Percentiles rank a stretch among this genome's conserved stretches.
These are phyloP conservation scores for Arthrobotrys iridis DNA, from an alignment of 2,329 filamentous ascomycete genomes.

Conservation along the genomic window DNA sequence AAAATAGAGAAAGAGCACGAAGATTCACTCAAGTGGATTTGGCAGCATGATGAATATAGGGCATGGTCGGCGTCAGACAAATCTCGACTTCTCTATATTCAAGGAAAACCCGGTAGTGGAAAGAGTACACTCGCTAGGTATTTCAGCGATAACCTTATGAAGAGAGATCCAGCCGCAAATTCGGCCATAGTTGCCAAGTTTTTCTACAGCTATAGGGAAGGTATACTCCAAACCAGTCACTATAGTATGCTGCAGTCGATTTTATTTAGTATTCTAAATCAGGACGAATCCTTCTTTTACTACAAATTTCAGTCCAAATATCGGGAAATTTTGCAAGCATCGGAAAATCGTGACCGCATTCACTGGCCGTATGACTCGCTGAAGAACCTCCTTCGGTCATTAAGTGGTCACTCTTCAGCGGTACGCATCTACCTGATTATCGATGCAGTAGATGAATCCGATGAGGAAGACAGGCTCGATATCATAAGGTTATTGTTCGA, in stretches of 20 bases:
- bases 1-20: background rate
- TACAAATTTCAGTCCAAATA: conserved; percentile 21
- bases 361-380: conserved; percentile 22
- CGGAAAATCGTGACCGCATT: background rate
- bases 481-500: conserved; percentile 24
- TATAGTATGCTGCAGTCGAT: conserved; percentile 50
- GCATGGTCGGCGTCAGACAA: background rate
- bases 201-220: conserved; percentile 49
- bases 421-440: conserved; percentile 28
- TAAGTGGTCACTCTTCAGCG: background rate
- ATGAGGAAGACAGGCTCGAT: conserved; percentile 3
- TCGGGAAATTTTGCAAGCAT: background rate
- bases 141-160: background rate
- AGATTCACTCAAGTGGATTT: background rate
- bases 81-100: conserved; percentile 21
- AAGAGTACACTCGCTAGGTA: conserved; percentile 48
- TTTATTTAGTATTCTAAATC: conserved; percentile 36
- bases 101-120: conserved; percentile 55
- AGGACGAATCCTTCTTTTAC: conserved; percentile 25
- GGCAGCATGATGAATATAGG: background rate
- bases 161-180: background rate
- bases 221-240: conserved; percentile 33
- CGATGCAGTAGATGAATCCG: conserved; percentile 54
- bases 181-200: conserved; percentile 35
- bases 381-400: background rate